A percentile compares a stretch with the other conserved stretches of the same genome.
Evolutionary conservation across 2,329 filamentous ascomycete species (phyloP).

Genomic region (Sarocladiaceae sp.): DNA sequence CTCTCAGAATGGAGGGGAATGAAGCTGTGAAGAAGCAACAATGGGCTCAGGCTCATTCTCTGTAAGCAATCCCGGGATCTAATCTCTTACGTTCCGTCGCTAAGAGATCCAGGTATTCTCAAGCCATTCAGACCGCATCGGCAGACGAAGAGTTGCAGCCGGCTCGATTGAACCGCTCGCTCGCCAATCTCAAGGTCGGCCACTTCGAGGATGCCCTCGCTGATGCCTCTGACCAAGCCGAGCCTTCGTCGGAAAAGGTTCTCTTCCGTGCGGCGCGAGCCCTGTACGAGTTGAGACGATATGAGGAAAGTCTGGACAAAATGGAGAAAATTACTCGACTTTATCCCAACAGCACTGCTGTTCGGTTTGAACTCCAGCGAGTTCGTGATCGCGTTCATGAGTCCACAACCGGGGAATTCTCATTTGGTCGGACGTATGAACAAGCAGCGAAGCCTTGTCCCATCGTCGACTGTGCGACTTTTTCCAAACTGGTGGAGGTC

Average conservation of each 20-base stretch:
- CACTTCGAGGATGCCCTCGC: constrained; percentile 23
- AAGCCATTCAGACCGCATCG: constrained; percentile 24
- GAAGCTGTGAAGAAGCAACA: constrained; percentile 17
- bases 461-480: constrained; percentile 41
- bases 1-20: constrained; percentile 27
- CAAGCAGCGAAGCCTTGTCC: constrained; percentile 31
- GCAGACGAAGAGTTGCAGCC: constrained; percentile 28
- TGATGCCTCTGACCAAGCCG: constrained; percentile 17
- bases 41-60: constrained; percentile 23
- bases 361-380: constrained; percentile 22
- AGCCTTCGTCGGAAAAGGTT: constrained; percentile 29
- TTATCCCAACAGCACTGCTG: constrained; percentile 28
- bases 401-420: constrained; percentile 31
- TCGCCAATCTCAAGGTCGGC: constrained; percentile 24
- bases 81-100: neutral
- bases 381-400: constrained; percentile 29
- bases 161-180: constrained; percentile 29
- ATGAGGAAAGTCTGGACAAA: constrained; percentile 26
- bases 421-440: constrained; percentile 20
- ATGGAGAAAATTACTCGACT: constrained; percentile 24
- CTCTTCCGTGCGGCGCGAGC: constrained; percentile 38
- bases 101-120: constrained; percentile 26
- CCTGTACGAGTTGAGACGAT: constrained; percentile 36
- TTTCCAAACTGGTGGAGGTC: constrained; percentile 33
- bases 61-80: constrained; percentile 22